These are phyloP conservation scores for Thelephora terrestris DNA, from an alignment of 1,284 basidiomycete genomes.

Conservation along the genomic window DNA sequence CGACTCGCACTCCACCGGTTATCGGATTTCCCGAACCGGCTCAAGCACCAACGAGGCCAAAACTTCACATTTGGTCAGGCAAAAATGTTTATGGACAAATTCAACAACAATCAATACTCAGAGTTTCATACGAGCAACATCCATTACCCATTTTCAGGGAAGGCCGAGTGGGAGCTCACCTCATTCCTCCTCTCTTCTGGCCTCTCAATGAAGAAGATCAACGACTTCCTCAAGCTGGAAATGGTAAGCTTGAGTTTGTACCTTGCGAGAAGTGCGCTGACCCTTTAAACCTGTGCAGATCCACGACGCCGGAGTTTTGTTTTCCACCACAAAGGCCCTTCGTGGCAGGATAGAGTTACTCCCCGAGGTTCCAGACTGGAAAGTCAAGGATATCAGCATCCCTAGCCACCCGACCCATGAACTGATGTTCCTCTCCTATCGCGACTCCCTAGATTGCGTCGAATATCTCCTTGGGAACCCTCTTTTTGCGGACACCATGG, in stretches of 20 bases:
- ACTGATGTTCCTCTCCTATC: neutral
- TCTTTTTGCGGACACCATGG: neutral
- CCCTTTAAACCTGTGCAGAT: neutral
- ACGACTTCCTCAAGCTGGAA: neutral
- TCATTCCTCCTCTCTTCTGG: neutral
- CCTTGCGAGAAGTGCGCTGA: neutral
- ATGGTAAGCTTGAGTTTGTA: neutral
- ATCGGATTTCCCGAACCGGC: too few species aligned
- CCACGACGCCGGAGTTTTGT: neutral
- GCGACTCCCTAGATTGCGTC: neutral
- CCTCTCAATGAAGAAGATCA: too few species aligned
- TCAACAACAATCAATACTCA: neutral
- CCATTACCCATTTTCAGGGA: neutral
- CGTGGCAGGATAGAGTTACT: neutral
- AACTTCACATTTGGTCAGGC: neutral
- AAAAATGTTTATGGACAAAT: neutral
- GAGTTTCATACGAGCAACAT: neutral
- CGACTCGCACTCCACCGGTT: too few species aligned
- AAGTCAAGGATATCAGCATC: neutral
- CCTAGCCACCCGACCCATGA: neutral
- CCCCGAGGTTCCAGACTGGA: neutral
- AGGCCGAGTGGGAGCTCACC: neutral
- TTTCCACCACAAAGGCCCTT: neutral
- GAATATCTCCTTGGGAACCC: neutral
- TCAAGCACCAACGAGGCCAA: too few species aligned